Base-by-base conservation (phyloP, 1,284 basidiomycete species). In the Sparassis latifolia region DNA sequence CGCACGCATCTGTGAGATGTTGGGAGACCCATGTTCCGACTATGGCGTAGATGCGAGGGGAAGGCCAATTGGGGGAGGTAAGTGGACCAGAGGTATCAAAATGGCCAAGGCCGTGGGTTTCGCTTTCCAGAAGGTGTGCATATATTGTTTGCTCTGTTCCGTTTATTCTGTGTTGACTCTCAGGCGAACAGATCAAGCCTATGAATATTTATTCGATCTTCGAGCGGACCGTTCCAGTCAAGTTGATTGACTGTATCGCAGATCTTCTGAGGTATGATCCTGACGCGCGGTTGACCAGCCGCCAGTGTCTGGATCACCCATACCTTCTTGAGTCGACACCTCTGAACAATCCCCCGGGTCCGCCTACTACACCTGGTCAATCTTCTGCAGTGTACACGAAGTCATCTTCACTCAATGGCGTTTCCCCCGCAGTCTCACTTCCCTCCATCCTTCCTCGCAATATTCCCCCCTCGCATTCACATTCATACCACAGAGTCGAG, bases 191-290 rank as follows among this genome's bases (percentile, higher is more conserved):
- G 91, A 79, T 81, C 55, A 76, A 75, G 47, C 96, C 96, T 2
- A 81, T 77, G 59, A 80, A 88, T 54, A 80, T 97, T 52, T 77
- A 84, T 41, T 74, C 79, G 3, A 78, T 92, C 12, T 98, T 98
- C 63, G 88, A 91, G 53, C 79, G 77, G 50, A 80, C 74, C 29
- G 83, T 94, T 12, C 92, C 95, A 5, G 70, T 77, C 47, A 88
- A 85, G 44, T 76, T 99, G 44, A 75, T 99, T 58, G 86, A 97
- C 60, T 96, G 94, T 69, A 96, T 99, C 62, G 79, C 85, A 40
- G 91, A 95, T 63, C 77, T 98, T 12, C 79, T 99, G 50, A 89
- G 86, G 60, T 99, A 97, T 69, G 92, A 99, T 64, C 96, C 97
- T 10, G 83, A 83, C 42, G 73, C 77, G 45, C 84, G 97, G 35